These are phyloP conservation scores for Fallopia convolvulus DNA, from an alignment of 148 eudicot genomes.

Conservation along the genomic window DNA sequence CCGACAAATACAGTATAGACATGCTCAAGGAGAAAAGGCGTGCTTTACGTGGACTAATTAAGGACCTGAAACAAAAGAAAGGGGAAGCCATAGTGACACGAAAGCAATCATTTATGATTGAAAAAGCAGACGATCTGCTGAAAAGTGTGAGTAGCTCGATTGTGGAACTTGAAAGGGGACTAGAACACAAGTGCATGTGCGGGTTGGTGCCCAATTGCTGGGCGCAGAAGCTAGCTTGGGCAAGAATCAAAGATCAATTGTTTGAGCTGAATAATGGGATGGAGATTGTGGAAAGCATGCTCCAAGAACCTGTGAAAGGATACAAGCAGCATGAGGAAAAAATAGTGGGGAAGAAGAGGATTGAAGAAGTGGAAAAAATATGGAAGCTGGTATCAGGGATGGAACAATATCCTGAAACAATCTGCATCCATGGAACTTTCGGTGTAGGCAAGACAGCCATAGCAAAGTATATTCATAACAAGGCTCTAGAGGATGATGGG, in stretches of 20 bases:
- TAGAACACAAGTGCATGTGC: slow-evolving; percentile 14
- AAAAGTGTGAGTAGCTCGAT: not conserved
- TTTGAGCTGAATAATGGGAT: slow-evolving; percentile 3
- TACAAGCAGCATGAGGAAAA: slow-evolving; percentile 15
- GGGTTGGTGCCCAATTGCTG: slow-evolving; percentile 13
- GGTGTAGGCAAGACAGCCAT: slow-evolving; percentile 34
- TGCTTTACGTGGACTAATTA: slow-evolving; percentile 12
- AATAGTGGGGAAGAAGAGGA: slow-evolving; percentile 16
- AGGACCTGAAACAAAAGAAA: slow-evolving; percentile 19
- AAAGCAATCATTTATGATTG: not conserved
- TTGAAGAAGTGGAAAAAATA: not conserved
- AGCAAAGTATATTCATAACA: slow-evolving; percentile 18
- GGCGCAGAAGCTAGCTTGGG: slow-evolving; percentile 10
- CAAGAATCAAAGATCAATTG: slow-evolving; percentile 16
- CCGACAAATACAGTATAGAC: slow-evolving; percentile 20
- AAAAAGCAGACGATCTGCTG: not conserved
- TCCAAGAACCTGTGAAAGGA: slow-evolving; percentile 8
- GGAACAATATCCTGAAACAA: not conserved
- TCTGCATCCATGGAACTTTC: slow-evolving; percentile 21
- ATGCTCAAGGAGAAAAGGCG: slow-evolving; percentile 21
- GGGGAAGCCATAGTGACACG: slow-evolving; percentile 14
- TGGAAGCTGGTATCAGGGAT: slow-evolving; percentile 16
- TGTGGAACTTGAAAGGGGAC: slow-evolving; percentile 1
- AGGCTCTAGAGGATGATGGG: slow-evolving; percentile 8
- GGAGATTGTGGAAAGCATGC: no score